phyloP scores from a whole-genome alignment of 257 asterid genomes.

The Solanum phureja region DNA sequence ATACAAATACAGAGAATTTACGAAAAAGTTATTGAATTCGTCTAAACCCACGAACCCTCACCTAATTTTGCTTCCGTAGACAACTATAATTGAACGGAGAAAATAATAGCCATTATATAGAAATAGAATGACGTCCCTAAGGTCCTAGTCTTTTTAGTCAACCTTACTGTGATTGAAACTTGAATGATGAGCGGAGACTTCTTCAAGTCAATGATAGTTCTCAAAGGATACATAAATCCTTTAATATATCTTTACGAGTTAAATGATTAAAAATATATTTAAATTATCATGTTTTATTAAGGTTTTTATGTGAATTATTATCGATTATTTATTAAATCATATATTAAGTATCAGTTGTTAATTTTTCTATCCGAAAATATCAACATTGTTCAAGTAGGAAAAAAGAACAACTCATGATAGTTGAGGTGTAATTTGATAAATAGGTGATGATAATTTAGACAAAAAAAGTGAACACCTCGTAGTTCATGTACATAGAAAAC shows the following conservation, averaged over 20 bases:
- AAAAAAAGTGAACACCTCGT: neutral
- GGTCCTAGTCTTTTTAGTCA: too few species aligned
- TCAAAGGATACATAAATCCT: neutral
- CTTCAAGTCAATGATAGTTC: neutral
- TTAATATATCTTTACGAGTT: neutral
- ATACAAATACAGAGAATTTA: too few species aligned
- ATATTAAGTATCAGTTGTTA: neutral
- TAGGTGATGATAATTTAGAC: neutral
- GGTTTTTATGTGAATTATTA: fast-evolving
- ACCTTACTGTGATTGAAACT: neutral
- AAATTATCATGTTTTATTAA: neutral
- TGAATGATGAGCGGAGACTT: neutral
- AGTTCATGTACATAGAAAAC: neutral
- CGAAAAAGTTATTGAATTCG: too few species aligned
- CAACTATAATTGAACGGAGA: too few species aligned
- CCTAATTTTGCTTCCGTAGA: fast-evolving
- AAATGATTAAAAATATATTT: neutral
- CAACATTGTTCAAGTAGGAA: neutral
- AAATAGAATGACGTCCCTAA: too few species aligned
- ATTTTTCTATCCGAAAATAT: neutral
- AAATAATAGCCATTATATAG: too few species aligned
- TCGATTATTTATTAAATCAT: neutral
- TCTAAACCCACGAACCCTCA: fast-evolving
- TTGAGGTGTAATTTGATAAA: neutral
- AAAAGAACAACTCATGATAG: neutral